Evolutionary conservation across 2,329 filamentous ascomycete genomes (phyloP).

Genomic region (Phialemoniopsis sp.): DNA sequence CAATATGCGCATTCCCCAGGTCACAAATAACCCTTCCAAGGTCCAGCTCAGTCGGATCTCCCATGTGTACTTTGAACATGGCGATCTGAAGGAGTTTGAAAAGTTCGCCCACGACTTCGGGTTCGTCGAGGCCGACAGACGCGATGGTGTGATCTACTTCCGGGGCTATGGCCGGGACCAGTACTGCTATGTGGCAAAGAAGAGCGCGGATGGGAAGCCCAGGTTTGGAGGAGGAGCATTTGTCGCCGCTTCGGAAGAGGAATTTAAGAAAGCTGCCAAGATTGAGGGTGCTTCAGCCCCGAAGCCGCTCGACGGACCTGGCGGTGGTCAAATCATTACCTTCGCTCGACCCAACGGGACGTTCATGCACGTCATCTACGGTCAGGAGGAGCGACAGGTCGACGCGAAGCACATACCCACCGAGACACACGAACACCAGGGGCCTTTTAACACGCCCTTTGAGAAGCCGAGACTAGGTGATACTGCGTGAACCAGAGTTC

Average conservation of each 20-base stretch:
- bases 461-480: slow-evolving; percentile 3
- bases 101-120: slow-evolving; percentile 22
- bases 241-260: slow-evolving; percentile 25
- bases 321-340: not conserved
- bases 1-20: no score
- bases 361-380: no score
- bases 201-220: slow-evolving; percentile 7
- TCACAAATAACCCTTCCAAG: no score
- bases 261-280: slow-evolving; percentile 20
- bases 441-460: no score
- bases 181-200: slow-evolving; percentile 39
- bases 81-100: slow-evolving; percentile 14
- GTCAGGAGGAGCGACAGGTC: no score
- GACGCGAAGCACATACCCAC: no score
- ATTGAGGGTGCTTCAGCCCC: not conserved
- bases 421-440: slow-evolving; percentile 8
- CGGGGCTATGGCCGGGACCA: slow-evolving; percentile 46
- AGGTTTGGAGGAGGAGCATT: slow-evolving; percentile 15
- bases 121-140: slow-evolving; percentile 11
- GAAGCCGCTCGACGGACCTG: not conserved
- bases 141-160: slow-evolving; percentile 31
- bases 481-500: slow-evolving; percentile 2
- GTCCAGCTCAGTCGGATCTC: slow-evolving; percentile 8
- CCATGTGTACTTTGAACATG: slow-evolving; percentile 16
- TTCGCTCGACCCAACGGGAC: not conserved